Evolutionary conservation across 371 early-diverging fungal species (phyloP).

Genomic region (Circinella umbellata): DNA sequence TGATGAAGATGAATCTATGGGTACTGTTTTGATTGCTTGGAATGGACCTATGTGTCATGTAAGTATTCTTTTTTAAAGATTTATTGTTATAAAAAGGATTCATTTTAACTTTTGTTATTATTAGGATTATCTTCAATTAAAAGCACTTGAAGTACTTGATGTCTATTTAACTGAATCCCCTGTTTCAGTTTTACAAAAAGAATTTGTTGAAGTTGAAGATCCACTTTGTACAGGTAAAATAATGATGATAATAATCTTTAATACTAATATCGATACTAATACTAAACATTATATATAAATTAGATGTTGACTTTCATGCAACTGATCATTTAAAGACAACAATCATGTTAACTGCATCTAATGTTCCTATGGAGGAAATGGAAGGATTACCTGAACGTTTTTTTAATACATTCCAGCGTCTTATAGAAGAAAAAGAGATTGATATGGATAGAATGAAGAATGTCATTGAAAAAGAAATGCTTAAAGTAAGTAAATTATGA

Average conservation of each 20-base stretch:
- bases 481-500: slow-evolving; percentile 42
- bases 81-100: neutral
- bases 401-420: slow-evolving; percentile 49
- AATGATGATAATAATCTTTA: neutral
- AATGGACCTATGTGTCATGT: slow-evolving; percentile 65
- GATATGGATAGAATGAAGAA: slow-evolving; percentile 70
- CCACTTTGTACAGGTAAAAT: slow-evolving; percentile 65
- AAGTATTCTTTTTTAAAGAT: slow-evolving; percentile 22
- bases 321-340: slow-evolving; percentile 61
- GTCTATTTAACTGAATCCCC: slow-evolving; percentile 71
- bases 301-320: slow-evolving; percentile 62
- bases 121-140: slow-evolving; percentile 46
- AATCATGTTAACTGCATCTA: slow-evolving; percentile 56
- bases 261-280: neutral
- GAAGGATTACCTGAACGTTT: slow-evolving; percentile 54
- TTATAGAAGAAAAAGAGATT: slow-evolving; percentile 59
- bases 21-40: slow-evolving; percentile 65
- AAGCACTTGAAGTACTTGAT: slow-evolving; percentile 54
- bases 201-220: slow-evolving; percentile 74
- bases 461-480: slow-evolving; percentile 63
- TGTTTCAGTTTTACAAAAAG: slow-evolving; percentile 64
- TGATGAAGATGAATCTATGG: slow-evolving; percentile 76
- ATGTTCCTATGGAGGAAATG: slow-evolving; percentile 69
- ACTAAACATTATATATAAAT: neutral
- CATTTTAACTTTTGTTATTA: neutral